Evolutionary conservation across 2,329 filamentous ascomycete genomes (phyloP).

Genomic region (Alternaria gaisen): DNA sequence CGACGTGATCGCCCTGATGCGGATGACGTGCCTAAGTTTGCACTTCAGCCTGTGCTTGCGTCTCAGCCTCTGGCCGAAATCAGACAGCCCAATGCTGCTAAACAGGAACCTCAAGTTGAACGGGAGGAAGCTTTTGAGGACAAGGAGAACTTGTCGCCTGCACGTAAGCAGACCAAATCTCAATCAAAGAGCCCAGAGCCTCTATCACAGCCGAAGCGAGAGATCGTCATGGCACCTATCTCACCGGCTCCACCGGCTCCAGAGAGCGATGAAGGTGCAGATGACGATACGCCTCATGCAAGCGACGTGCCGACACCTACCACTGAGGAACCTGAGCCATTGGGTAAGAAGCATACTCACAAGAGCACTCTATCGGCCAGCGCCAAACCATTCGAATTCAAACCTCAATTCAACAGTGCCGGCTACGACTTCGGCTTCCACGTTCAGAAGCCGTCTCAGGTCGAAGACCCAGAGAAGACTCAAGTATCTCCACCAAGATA

Average conservation of each 20-base stretch:
- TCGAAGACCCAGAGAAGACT: constrained; percentile 33
- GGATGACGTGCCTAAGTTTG: constrained; percentile 79
- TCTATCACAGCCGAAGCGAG: constrained; percentile 23
- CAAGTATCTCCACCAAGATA: constrained; percentile 30
- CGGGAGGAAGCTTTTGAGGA: constrained; percentile 39
- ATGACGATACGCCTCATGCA: constrained; percentile 38
- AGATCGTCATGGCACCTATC: constrained; percentile 20
- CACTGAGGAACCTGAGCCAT: constrained; percentile 37
- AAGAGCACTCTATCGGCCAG: constrained; percentile 72
- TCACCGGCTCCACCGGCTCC: constrained; percentile 10
- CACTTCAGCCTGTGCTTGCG: constrained; percentile 56
- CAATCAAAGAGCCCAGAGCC: constrained; percentile 40
- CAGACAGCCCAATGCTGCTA: constrained; percentile 34
- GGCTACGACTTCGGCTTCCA: constrained; percentile 52
- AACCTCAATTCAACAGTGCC: constrained; percentile 37
- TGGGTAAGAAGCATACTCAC: constrained; percentile 37
- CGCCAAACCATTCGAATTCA: constrained; percentile 72
- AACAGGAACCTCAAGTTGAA: constrained; percentile 31
- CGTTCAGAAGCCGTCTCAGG: constrained; percentile 50
- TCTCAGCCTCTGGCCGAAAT: constrained; percentile 46
- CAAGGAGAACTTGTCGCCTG: constrained; percentile 50
- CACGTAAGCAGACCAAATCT: constrained; percentile 31
- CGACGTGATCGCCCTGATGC: constrained; percentile 71
- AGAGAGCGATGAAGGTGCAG: constrained; percentile 20
- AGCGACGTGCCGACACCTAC: constrained; percentile 43